Conservation (phyloP, 192 early-diverging fungal species). For the Coemansia sp. region DNA sequence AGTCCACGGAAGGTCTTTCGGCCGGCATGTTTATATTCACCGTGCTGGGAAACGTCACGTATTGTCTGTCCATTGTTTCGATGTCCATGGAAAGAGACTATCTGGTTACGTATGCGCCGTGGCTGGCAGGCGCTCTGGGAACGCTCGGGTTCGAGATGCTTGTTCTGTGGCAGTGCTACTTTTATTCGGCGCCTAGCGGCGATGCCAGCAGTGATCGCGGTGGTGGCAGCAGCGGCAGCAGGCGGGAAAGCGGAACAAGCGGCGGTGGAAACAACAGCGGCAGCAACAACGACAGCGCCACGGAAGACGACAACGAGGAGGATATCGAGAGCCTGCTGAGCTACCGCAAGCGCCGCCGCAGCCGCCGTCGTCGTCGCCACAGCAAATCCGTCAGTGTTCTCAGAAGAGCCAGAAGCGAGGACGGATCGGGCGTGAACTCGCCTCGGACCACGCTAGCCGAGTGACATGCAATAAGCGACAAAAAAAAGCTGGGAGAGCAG, state of each 20-base stretch:
- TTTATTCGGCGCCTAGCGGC: conserved; percentile 32
- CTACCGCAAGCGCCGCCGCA: conserved; percentile 16
- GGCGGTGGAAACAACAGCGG: conserved; percentile 8
- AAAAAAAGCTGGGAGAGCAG: not conserved
- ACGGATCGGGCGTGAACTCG: not conserved
- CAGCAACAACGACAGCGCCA: conserved; percentile 11
- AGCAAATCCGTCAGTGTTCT: conserved; percentile 1
- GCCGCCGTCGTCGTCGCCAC: conserved; percentile 20
- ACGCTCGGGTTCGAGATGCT: conserved; percentile 50
- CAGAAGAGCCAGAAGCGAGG: conserved; percentile 11
- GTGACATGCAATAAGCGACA: not conserved
- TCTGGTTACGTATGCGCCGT: conserved; percentile 46
- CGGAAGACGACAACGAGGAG: conserved; percentile 10
- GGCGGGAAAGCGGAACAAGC: not conserved
- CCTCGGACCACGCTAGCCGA: conserved; percentile 1
- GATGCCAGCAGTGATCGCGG: conserved; percentile 2
- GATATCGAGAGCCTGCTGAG: conserved; percentile 21
- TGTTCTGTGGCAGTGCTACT: conserved; percentile 48
- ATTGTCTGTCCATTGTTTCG: conserved; percentile 42
- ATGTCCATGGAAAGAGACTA: conserved; percentile 41
- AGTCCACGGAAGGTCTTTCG: conserved; percentile 79
- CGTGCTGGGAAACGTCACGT: conserved; percentile 73
- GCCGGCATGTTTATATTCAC: conserved; percentile 82
- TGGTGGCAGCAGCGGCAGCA: conserved; percentile 9
- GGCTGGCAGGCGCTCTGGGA: conserved; percentile 50